Percentiles rank a stretch among this genome's conserved stretches.
phyloP scores from a whole-genome alignment of 306 rosid species.

The Quercus aquifolioides region DNA sequence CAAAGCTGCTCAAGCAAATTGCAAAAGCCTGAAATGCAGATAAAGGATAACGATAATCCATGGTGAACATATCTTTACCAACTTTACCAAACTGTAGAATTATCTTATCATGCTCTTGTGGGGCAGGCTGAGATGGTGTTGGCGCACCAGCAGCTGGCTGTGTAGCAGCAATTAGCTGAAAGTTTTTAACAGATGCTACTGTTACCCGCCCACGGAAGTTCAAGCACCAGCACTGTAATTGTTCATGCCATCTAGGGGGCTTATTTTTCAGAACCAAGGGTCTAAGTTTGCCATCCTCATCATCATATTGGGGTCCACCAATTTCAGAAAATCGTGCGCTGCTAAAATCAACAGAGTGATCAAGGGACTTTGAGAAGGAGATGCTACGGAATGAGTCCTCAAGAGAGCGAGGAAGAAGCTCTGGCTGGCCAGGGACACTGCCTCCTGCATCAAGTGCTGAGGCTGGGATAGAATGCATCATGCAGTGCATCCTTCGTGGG shows the following conservation, averaged over 20 bases:
- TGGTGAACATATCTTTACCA: constrained; percentile 84
- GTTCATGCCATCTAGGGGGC: constrained; percentile 92
- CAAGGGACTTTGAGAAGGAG: constrained; percentile 68
- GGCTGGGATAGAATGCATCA: constrained; percentile 81
- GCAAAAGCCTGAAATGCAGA: constrained; percentile 94
- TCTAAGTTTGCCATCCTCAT: constrained; percentile 47
- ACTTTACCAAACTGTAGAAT: constrained; percentile 88
- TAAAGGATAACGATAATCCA: constrained; percentile 81
- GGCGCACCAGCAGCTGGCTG: constrained; percentile 63
- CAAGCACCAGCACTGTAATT: constrained; percentile 87
- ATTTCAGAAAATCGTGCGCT: constrained; percentile 75
- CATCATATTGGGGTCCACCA: constrained; percentile 43
- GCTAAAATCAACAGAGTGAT: constrained; percentile 70
- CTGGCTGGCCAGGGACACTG: constrained; percentile 68
- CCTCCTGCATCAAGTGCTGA: constrained; percentile 75
- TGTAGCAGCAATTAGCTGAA: constrained; percentile 72
- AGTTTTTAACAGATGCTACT: constrained; percentile 82
- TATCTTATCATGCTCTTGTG: constrained; percentile 66
- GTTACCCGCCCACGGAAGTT: constrained; percentile 86
- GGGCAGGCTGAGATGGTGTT: constrained; percentile 67
- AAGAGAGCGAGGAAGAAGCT: constrained; percentile 60
- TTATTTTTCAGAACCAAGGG: constrained; percentile 83
- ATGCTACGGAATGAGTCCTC: constrained; percentile 76
- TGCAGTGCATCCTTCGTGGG: constrained; percentile 92
- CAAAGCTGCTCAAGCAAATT: constrained; percentile 83